These are phyloP conservation scores for Aspergillus versicolor DNA, from an alignment of 2,329 filamentous ascomycete genomes.

Conservation along the genomic window DNA sequence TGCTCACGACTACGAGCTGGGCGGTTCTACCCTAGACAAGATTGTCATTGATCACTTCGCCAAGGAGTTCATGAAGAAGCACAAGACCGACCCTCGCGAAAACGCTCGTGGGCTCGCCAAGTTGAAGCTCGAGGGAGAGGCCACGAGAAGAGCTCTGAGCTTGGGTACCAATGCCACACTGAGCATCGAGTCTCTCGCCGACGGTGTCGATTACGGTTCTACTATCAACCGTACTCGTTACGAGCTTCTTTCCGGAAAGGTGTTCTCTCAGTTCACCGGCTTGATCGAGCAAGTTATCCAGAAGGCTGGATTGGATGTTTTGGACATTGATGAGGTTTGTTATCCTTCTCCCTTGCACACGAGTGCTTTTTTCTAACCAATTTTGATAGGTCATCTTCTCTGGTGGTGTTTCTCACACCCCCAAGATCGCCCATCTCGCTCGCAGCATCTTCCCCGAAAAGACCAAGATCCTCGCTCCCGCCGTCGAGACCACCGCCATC, in stretches of 20 bases:
- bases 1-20: constrained; percentile 91
- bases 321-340: constrained; percentile 78
- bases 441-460: constrained; percentile 75
- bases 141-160: constrained; percentile 87
- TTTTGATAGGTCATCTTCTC: constrained; percentile 72
- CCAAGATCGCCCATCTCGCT: constrained; percentile 83
- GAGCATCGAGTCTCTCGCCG: constrained; percentile 85
- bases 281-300: constrained; percentile 81
- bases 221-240: constrained; percentile 93
- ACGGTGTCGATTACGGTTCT: constrained; percentile 85
- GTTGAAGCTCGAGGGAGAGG: constrained; percentile 86
- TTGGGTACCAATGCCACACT: constrained; percentile 86
- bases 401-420: constrained; percentile 89
- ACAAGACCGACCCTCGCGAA: constrained; percentile 81
- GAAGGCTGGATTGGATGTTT: constrained; percentile 87
- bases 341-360: not conserved
- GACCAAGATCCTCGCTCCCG: constrained; percentile 77
- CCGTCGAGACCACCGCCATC: constrained; percentile 73
- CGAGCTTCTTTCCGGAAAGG: constrained; percentile 82
- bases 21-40: constrained; percentile 81
- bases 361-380: not conserved
- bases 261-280: constrained; percentile 83
- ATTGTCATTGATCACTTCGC: constrained; percentile 94
- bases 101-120: constrained; percentile 83
- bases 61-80: constrained; percentile 98